A percentile compares a stretch with the other conserved stretches of the same genome.
Evolutionary conservation across 1,284 basidiomycete species (phyloP).

Genomic region (Fistulinella cinereoalba): DNA sequence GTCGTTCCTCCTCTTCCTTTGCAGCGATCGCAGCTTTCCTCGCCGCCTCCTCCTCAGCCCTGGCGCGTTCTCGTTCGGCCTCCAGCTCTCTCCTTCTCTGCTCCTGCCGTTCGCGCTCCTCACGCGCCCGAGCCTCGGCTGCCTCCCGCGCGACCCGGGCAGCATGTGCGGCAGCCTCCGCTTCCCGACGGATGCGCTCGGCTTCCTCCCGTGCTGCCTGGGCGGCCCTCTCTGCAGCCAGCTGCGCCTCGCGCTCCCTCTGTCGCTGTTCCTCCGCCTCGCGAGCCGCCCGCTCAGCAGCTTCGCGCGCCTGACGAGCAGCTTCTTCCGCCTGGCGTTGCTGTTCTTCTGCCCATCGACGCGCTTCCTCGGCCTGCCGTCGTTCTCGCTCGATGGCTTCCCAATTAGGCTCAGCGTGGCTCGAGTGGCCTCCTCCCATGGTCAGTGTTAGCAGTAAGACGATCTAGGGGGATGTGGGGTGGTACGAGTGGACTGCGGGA

Average conservation of each 20-base stretch:
- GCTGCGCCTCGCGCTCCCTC: conserved; percentile 18
- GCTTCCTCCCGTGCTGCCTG: conserved; percentile 24
- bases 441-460: too few relatives aligned
- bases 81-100: conserved; percentile 19
- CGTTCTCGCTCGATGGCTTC: conserved; percentile 24
- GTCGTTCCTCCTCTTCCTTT: conserved; percentile 24
- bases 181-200: conserved; percentile 19
- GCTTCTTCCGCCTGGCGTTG: conserved; percentile 21
- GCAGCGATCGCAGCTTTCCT: conserved; percentile 27
- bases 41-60: conserved; percentile 25
- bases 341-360: conserved; percentile 22
- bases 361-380: conserved; percentile 23
- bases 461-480: too few relatives aligned
- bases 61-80: conserved; percentile 18
- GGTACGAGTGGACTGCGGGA: too few relatives aligned
- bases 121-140: conserved; percentile 28
- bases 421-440: conserved; percentile 33
- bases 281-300: conserved; percentile 21
- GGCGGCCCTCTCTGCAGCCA: conserved; percentile 25
- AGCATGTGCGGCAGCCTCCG: conserved; percentile 20
- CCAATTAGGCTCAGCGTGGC: conserved; percentile 29
- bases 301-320: conserved; percentile 22
- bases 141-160: conserved; percentile 20
- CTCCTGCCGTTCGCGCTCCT: conserved; percentile 26
- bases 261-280: conserved; percentile 20